A percentile compares a stretch with the other conserved stretches of the same genome.
Conservation (phyloP, 208 protist genomes). For the Crithidia brevicula region DNA sequence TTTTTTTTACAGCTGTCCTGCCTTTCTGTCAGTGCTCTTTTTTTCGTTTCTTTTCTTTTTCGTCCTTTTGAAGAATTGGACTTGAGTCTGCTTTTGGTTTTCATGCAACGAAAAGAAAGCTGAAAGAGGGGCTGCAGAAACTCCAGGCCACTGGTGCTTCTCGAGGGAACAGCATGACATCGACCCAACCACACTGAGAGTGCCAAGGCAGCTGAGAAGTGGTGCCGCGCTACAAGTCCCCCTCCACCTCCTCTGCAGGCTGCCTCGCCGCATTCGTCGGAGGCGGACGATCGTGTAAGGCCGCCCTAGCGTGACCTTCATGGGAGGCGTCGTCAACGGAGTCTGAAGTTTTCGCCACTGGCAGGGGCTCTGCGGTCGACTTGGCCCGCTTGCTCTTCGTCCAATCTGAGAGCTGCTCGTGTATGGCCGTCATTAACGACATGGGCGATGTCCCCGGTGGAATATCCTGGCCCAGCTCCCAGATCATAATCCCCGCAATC, state of each 20-base stretch:
- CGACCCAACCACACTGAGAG: too few relatives aligned
- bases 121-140: too few relatives aligned
- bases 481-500: slow-evolving; percentile 75
- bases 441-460: slow-evolving; percentile 45
- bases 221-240: not conserved
- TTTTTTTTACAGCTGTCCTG: not conserved
- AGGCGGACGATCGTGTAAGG: too few relatives aligned
- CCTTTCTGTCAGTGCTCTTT: too few relatives aligned
- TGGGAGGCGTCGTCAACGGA: not conserved
- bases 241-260: not conserved
- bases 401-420: slow-evolving; percentile 53
- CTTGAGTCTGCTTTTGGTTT: too few relatives aligned
- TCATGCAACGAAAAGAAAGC: too few relatives aligned
- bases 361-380: not conserved
- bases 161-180: too few relatives aligned
- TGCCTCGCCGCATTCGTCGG: not conserved
- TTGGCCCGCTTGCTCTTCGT: not conserved
- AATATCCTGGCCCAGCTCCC: slow-evolving; percentile 79
- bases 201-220: too few relatives aligned
- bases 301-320: too few relatives aligned
- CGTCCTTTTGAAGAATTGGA: too few relatives aligned
- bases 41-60: not conserved
- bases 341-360: not conserved
- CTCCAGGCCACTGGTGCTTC: too few relatives aligned
- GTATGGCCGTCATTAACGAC: slow-evolving; percentile 55